These are phyloP conservation scores for Pseudodiploospora longispora DNA, from an alignment of 2,329 filamentous ascomycete genomes.

Conservation along the genomic window DNA sequence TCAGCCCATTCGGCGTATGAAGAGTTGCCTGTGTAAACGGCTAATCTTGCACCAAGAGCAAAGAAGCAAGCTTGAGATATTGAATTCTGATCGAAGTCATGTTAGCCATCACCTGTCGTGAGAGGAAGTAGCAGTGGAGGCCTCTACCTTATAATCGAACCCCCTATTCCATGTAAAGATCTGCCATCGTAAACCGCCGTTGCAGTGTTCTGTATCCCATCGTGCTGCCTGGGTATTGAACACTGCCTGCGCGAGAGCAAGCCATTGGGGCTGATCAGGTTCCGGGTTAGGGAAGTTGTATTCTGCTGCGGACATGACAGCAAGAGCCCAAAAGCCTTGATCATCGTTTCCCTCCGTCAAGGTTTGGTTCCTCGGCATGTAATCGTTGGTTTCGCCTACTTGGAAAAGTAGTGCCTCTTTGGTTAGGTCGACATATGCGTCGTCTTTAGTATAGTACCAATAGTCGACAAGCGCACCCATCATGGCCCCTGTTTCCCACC, in stretches of 20 bases:
- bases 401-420: conserved; percentile 65
- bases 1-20: conserved; percentile 75
- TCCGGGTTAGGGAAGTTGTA: conserved; percentile 55
- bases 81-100: conserved; percentile 62
- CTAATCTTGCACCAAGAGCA: conserved; percentile 58
- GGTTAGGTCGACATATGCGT: conserved; percentile 60
- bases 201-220: conserved; percentile 62
- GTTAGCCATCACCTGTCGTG: background rate
- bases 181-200: conserved; percentile 77
- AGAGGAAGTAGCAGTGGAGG: background rate
- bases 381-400: conserved; percentile 63
- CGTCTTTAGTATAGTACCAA: conserved; percentile 74
- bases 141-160: conserved; percentile 57
- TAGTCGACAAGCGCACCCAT: conserved; percentile 68
- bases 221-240: conserved; percentile 71
- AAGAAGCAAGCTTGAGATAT: conserved; percentile 58
- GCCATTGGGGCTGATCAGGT: conserved; percentile 53
- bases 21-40: conserved; percentile 66
- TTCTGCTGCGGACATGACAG: conserved; percentile 64
- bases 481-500: conserved; percentile 71
- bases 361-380: conserved; percentile 69
- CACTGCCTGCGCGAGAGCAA: conserved; percentile 67
- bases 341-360: conserved; percentile 65
- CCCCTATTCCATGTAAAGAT: conserved; percentile 77
- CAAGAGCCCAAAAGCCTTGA: conserved; percentile 66